phyloP scores from a whole-genome alignment of 2,329 filamentous ascomycete species.

The Botrytis fabae region DNA sequence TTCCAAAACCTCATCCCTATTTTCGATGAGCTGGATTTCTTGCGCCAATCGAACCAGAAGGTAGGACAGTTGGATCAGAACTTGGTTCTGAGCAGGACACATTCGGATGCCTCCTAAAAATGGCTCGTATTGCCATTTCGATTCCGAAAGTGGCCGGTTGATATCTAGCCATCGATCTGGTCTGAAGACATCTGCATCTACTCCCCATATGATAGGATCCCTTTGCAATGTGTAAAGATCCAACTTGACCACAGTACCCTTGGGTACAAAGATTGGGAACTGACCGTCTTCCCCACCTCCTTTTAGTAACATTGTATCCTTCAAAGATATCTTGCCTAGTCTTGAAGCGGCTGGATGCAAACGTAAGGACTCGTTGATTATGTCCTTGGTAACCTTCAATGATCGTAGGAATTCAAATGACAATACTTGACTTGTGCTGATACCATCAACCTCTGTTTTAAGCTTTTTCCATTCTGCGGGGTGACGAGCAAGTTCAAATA shows the following conservation, averaged over 20 bases:
- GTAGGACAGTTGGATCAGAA: constrained; percentile 40
- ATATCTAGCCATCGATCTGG: constrained; percentile 39
- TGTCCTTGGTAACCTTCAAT: neutral
- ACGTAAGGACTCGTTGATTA: constrained; percentile 12
- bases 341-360: constrained; percentile 9
- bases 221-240: constrained; percentile 42
- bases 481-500: constrained; percentile 14
- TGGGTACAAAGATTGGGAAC: constrained; percentile 33
- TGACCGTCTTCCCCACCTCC: constrained; percentile 37
- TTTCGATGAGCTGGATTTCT: constrained; percentile 37
- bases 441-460: neutral
- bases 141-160: neutral
- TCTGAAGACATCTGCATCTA: constrained; percentile 42
- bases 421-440: neutral
- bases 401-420: neutral
- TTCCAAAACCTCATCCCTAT: constrained; percentile 29
- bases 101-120: constrained; percentile 42
- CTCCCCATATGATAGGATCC: constrained; percentile 42
- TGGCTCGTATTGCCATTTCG: constrained; percentile 40
- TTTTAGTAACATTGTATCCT: constrained; percentile 28
- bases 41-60: constrained; percentile 30
- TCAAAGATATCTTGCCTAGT: neutral
- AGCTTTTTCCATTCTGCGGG: neutral
- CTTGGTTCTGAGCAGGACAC: constrained; percentile 41
- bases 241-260: constrained; percentile 27